phyloP scores from a whole-genome alignment of 371 early-diverging fungal species.

The Rhizopus stolonifer region DNA sequence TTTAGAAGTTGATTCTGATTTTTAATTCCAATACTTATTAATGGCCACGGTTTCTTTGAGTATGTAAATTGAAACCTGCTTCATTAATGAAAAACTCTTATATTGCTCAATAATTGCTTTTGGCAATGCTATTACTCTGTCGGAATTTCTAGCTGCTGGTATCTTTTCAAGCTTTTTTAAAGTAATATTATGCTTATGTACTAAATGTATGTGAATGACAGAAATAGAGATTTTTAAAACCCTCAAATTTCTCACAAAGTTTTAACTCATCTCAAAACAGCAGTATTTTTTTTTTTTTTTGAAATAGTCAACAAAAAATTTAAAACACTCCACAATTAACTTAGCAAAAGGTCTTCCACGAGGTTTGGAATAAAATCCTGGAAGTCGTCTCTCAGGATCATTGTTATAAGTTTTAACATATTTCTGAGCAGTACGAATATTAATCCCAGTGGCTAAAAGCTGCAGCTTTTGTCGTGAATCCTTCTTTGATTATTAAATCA shows the following conservation, averaged over 20 bases:
- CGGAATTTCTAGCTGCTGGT: conserved; percentile 25
- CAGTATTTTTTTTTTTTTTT: too few relatives aligned
- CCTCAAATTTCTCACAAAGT: conserved; percentile 24
- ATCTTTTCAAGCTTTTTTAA: conserved; percentile 24
- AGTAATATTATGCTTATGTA: conserved; percentile 26
- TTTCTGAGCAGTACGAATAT: too few relatives aligned
- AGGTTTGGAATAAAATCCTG: too few relatives aligned
- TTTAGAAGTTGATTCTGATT: conserved; percentile 17
- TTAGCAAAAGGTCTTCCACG: too few relatives aligned
- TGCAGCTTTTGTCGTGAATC: too few relatives aligned
- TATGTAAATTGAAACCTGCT: conserved; percentile 20
- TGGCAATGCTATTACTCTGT: conserved; percentile 24
- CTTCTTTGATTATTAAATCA: too few relatives aligned
- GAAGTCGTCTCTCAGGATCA: too few relatives aligned
- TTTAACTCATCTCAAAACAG: too few relatives aligned
- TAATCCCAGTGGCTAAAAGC: too few relatives aligned
- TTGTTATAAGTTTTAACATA: too few relatives aligned
- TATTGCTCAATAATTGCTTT: conserved; percentile 24
- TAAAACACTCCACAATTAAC: too few relatives aligned
- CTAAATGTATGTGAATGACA: conserved; percentile 25
- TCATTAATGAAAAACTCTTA: conserved; percentile 25
- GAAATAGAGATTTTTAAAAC: conserved; percentile 25
- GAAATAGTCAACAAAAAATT: too few relatives aligned
- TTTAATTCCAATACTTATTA: conserved; percentile 14
- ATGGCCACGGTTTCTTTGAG: conserved; percentile 11